A percentile compares a stretch with the other conserved stretches of the same genome.
Conservation (phyloP, 768 basidiomycete species). For the Boletus eberwhitei region DNA sequence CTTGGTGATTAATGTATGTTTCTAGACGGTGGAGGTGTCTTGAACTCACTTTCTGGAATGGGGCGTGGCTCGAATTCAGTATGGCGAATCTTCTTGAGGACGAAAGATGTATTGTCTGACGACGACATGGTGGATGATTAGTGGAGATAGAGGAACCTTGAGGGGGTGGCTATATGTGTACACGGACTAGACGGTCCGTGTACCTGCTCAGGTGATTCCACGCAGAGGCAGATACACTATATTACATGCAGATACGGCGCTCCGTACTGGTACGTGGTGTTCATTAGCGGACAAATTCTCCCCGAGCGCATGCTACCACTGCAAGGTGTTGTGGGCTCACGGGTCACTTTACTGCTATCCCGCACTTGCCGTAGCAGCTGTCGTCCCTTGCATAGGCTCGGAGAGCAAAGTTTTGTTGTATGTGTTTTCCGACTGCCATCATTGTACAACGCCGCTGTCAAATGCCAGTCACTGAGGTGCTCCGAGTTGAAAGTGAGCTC, state of each 20-base stretch:
- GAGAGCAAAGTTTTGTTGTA: too few species aligned
- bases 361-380: too few species aligned
- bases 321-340: too few species aligned
- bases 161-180: not conserved
- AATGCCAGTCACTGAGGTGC: too few species aligned
- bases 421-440: too few species aligned
- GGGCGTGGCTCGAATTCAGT: slow-evolving; percentile 70
- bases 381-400: too few species aligned
- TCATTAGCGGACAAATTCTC: not conserved
- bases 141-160: not conserved
- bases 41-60: slow-evolving; percentile 62
- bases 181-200: slow-evolving; percentile 8
- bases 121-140: slow-evolving; percentile 43
- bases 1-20: slow-evolving; percentile 3
- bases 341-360: too few species aligned
- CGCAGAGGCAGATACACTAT: not conserved
- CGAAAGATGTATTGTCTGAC: slow-evolving; percentile 70
- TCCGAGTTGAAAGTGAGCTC: too few species aligned
- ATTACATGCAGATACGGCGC: not conserved
- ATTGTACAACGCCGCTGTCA: too few species aligned
- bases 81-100: slow-evolving; percentile 64
- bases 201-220: not conserved
- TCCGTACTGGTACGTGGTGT: too few species aligned
- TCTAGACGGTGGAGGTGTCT: not conserved
- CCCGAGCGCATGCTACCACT: not conserved